phyloP scores from a whole-genome alignment of 805 yeast genomes.

The Candida methanosorbosa region DNA sequence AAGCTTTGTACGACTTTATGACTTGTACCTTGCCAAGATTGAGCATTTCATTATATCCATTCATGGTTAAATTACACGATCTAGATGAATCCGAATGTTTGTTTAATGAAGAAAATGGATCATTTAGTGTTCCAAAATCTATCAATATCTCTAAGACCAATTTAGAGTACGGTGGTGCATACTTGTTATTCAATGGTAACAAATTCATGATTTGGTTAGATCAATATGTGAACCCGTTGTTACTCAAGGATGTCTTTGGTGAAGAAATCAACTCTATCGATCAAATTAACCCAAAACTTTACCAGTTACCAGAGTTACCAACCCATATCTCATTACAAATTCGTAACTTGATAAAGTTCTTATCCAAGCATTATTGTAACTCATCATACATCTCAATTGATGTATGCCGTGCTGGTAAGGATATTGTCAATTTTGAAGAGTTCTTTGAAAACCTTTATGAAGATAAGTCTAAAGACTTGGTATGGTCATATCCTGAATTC shows the following conservation, averaged over 20 bases:
- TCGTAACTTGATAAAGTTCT: conserved; percentile 49
- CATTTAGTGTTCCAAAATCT: conserved; percentile 42
- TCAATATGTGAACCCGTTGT: conserved; percentile 53
- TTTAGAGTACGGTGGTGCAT: conserved; percentile 63
- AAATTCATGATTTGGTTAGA: conserved; percentile 58
- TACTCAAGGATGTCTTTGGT: conserved; percentile 73
- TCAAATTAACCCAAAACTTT: conserved; percentile 38
- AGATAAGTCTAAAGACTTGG: conserved; percentile 50
- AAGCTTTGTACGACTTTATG: conserved; percentile 41
- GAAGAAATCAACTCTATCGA: conserved; percentile 33
- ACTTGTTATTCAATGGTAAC: conserved; percentile 64
- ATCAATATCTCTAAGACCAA: conserved; percentile 33
- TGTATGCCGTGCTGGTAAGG: conserved; percentile 56
- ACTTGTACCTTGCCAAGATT: conserved; percentile 48
- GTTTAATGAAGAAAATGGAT: conserved; percentile 30
- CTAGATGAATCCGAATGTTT: conserved; percentile 50
- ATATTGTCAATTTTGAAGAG: conserved; percentile 43
- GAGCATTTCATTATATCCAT: conserved; percentile 68
- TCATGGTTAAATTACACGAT: conserved; percentile 64
- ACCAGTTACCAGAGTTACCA: conserved; percentile 61
- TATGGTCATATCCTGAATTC: conserved; percentile 57
- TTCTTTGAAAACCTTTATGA: conserved; percentile 63
- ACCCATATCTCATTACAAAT: conserved; percentile 65
- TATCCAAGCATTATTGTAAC: conserved; percentile 32
- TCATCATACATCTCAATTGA: conserved; percentile 39